Evolutionary conservation across 139 green algal genomes (phyloP), one percentile per base, ranked within the genome.

Genomic region (Tetradesmus lagerheimii): DNA sequence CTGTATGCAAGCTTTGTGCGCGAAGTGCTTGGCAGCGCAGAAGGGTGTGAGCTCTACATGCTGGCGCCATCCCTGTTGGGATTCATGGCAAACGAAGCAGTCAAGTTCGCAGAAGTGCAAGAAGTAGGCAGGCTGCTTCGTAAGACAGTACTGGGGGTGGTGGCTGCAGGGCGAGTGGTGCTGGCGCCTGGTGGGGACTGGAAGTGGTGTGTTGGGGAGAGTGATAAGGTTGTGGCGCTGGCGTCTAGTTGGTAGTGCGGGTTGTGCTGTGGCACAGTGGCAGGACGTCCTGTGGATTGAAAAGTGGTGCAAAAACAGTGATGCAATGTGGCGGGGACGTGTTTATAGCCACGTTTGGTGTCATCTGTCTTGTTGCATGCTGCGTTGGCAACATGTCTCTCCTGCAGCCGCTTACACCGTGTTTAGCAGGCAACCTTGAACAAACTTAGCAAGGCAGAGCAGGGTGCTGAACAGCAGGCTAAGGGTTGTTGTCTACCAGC

Each of bases 11-110:
- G 23, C 57, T 71, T 89, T 29, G 41, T 89, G 20, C 38, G 41
- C 9, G 84, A 89, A 27, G 35, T 89, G 38, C 41, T 89, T 1
- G 84, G 64, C 66, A 74, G 12, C 9, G 74, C 84, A 6, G 84
- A 89, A 14, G 84, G 84, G 6, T 89, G 84, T 47, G 84, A 89
- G 64, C 34, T 89, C 2, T 89, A 89, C 66, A 50, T 89, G n/a
- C 37, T 89, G n/a, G 5, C 23, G 2, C 84, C 64, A 8, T 20
- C 29, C 4, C 16, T 31, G 4, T 89, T 79, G 71, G 84, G 84
- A 27, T 89, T 89, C 41, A 47, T 29, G 14, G 14, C 39, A 8
- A 53, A 35, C 4, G 84, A 89, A 27, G 16, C 27, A 2, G 12
- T 89, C 1, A 45, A 25, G 15, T 89, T 89, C 71, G 66, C 23